These are phyloP conservation scores for Sungouiozyma ichnusensis DNA, from an alignment of 805 yeast species.

Conservation along the genomic window DNA sequence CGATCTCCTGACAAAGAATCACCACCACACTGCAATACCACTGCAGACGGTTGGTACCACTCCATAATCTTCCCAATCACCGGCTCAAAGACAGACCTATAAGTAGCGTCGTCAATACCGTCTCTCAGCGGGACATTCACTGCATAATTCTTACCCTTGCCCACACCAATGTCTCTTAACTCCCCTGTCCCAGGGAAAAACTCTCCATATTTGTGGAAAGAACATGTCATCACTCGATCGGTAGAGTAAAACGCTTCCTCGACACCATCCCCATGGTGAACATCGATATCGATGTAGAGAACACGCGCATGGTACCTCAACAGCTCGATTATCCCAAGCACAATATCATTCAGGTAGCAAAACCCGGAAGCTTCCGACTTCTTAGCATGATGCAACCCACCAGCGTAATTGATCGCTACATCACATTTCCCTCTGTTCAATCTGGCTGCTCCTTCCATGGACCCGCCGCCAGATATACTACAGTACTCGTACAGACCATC, in stretches of 20 bases:
- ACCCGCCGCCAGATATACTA: conserved; percentile 83
- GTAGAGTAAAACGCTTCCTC: conserved; percentile 94
- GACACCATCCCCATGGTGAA: conserved; percentile 97
- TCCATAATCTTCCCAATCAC: conserved; percentile 84
- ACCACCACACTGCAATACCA: conserved; percentile 95
- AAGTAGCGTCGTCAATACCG: conserved; percentile 90
- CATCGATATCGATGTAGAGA: conserved; percentile 84
- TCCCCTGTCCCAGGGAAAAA: conserved; percentile 97
- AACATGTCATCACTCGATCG: conserved; percentile 92
- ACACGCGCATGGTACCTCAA: conserved; percentile 87
- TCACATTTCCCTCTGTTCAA: conserved; percentile 80
- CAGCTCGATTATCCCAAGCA: conserved; percentile 73
- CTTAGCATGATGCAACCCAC: conserved; percentile 95
- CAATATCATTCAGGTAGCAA: conserved; percentile 92
- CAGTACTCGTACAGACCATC: conserved; percentile 92
- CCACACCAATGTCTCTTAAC: conserved; percentile 79
- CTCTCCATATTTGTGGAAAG: conserved; percentile 92
- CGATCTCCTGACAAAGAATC: conserved; percentile 91
- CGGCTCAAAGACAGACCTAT: conserved; percentile 64
- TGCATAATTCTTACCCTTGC: conserved; percentile 79
- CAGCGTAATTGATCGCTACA: conserved; percentile 92
- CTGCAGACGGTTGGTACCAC: conserved; percentile 86
- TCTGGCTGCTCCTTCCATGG: conserved; percentile 85
- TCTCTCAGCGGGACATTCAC: conserved; percentile 88
- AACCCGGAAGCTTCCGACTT: conserved; percentile 91